Evolutionary conservation across 257 asterid species (phyloP).

Genomic region (Asclepias syriaca): DNA sequence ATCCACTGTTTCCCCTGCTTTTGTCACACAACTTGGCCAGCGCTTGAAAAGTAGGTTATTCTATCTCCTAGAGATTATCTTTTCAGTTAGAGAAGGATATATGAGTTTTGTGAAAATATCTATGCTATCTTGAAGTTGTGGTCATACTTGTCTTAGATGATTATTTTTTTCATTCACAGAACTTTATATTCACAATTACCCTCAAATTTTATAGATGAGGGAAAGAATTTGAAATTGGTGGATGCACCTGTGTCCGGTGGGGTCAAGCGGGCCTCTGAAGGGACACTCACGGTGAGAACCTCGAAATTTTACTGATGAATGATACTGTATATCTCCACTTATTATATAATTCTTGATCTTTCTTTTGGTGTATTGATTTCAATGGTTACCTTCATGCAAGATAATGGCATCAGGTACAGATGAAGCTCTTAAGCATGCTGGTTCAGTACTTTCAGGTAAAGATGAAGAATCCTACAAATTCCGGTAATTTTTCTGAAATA

Average conservation of each 20-base stretch:
- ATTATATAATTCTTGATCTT: neutral
- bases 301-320: slow-evolving; percentile 13
- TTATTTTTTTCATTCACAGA: neutral
- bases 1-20: slow-evolving; percentile 96
- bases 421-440: slow-evolving; percentile 85
- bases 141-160: neutral
- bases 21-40: slow-evolving; percentile 66
- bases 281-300: slow-evolving; percentile 82
- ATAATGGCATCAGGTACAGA: slow-evolving; percentile 94
- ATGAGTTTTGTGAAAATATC: neutral
- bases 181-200: neutral
- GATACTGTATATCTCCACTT: neutral
- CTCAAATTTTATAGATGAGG: slow-evolving; percentile 46
- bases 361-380: slow-evolving; percentile 19
- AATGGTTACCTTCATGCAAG: slow-evolving; percentile 36
- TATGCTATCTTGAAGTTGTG: neutral
- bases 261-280: slow-evolving; percentile 81
- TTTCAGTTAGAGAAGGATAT: neutral
- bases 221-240: slow-evolving; percentile 71
- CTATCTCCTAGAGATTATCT: slow-evolving; percentile 2
- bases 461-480: slow-evolving; percentile 10
- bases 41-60: slow-evolving; percentile 73
- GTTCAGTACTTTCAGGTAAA: slow-evolving; percentile 85
- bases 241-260: slow-evolving; percentile 99
- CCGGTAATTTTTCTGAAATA: neutral